phyloP scores from a whole-genome alignment of 2,329 filamentous ascomycete genomes.

The Byssoonygena ceratinophila region DNA sequence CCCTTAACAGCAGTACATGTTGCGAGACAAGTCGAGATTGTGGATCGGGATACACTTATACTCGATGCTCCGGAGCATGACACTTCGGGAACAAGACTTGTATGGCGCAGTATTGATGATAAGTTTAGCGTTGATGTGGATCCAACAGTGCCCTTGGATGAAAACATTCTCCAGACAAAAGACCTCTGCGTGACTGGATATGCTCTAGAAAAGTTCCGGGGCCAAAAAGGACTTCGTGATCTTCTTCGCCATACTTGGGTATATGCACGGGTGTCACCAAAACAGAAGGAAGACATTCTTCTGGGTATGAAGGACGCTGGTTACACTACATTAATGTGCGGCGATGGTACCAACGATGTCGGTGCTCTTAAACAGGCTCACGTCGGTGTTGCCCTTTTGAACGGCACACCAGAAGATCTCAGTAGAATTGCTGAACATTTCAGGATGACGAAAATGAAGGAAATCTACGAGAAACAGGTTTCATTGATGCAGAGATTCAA shows the following conservation, averaged over 20 bases:
- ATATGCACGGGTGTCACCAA: conserved; percentile 93
- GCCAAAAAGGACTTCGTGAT: conserved; percentile 61
- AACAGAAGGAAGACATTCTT: conserved; percentile 98
- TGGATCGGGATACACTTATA: conserved; percentile 89
- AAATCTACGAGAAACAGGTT: conserved; percentile 93
- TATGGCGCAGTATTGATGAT: conserved; percentile 94
- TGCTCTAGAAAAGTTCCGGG: conserved; percentile 79
- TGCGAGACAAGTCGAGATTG: conserved; percentile 89
- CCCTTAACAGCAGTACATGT: conserved; percentile 94
- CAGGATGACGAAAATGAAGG: conserved; percentile 94
- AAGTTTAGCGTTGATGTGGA: conserved; percentile 77
- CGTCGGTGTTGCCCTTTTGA: conserved; percentile 89
- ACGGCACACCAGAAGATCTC: conserved; percentile 85
- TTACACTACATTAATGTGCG: conserved; percentile 97
- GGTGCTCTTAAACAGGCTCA: conserved; percentile 96
- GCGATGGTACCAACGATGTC: conserved; percentile 96
- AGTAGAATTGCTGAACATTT: conserved; percentile 86
- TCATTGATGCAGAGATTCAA: conserved; percentile 90
- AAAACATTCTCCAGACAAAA: conserved; percentile 68
- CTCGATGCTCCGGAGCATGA: conserved; percentile 91
- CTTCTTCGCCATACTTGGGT: conserved; percentile 90
- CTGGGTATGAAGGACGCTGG: conserved; percentile 90
- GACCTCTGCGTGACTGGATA: conserved; percentile 96
- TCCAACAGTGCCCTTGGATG: conserved; percentile 66
- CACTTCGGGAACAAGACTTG: conserved; percentile 63